These are phyloP conservation scores for Fusarium lateritium DNA, from an alignment of 2,329 filamentous ascomycete species.

Conservation along the genomic window DNA sequence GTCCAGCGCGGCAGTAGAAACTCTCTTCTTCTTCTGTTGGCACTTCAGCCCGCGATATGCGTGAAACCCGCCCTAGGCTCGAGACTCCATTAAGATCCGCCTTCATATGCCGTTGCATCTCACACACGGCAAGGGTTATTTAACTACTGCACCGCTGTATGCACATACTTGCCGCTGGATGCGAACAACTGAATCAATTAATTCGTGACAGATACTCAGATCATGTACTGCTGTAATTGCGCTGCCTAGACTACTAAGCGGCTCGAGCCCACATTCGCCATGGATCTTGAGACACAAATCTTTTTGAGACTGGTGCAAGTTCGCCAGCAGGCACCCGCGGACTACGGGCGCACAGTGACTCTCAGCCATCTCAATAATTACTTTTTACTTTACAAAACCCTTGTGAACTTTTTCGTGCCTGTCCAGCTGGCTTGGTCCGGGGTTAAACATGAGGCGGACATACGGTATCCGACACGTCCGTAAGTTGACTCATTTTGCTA, in stretches of 20 bases:
- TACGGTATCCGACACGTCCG: conserved; percentile 10
- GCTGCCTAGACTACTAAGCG: conserved; percentile 13
- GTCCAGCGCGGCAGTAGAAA: conserved; percentile 10
- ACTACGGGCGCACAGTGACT: conserved; percentile 24
- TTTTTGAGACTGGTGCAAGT: conserved; percentile 6
- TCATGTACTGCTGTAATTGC: conserved; percentile 16
- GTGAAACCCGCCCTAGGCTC: conserved; percentile 29
- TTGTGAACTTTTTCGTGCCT: conserved; percentile 27
- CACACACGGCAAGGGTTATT: conserved; percentile 10
- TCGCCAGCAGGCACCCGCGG: conserved; percentile 28
- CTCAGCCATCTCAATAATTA: conserved; percentile 16
- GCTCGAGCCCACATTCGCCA: conserved; percentile 12
- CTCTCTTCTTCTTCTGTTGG: conserved; percentile 2
- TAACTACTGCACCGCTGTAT: neutral
- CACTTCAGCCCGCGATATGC: conserved; percentile 12
- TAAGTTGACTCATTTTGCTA: conserved; percentile 38
- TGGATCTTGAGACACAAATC: conserved; percentile 24
- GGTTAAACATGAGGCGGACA: conserved; percentile 30
- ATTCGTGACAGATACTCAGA: conserved; percentile 14
- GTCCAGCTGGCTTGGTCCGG: conserved; percentile 35
- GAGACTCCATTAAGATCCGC: conserved; percentile 30
- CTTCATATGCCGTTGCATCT: conserved; percentile 2
- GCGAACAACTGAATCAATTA: conserved; percentile 16
- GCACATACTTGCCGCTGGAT: conserved; percentile 20
- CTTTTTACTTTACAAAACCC: conserved; percentile 19